Percentiles rank a stretch among this genome's conserved stretches.
These are phyloP conservation scores for Zea mays DNA, from an alignment of 176 grass and related monocot genomes.

Conservation along the genomic window DNA sequence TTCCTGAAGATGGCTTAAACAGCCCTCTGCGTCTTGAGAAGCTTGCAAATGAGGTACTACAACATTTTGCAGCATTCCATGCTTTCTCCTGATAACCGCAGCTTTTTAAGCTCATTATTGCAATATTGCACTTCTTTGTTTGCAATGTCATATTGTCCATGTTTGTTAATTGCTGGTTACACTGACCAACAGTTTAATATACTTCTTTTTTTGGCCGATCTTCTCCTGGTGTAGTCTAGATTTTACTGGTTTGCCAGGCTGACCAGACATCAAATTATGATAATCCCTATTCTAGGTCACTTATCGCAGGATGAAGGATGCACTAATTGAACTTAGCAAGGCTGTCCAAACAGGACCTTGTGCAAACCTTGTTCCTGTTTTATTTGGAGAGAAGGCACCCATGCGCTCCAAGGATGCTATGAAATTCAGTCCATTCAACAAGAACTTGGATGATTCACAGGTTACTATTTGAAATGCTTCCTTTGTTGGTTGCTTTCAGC, in stretches of 20 bases:
- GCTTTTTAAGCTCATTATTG: background rate
- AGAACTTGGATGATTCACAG: conserved; percentile 94
- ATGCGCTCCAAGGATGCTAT: conserved; percentile 53
- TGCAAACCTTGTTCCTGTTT: conserved; percentile 81
- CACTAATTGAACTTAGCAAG: conserved; percentile 82
- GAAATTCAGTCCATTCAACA: conserved; percentile 89
- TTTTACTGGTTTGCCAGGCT: conserved; percentile 14
- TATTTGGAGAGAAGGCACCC: conserved; percentile 86
- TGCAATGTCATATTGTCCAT: background rate
- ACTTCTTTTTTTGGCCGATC: background rate
- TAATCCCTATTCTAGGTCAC: conserved; percentile 73
- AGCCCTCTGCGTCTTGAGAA: conserved; percentile 89
- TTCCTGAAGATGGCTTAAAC: conserved; percentile 98
- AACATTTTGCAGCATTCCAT: conserved; percentile 4
- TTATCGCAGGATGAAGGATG: conserved; percentile 93
- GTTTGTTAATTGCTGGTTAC: background rate
- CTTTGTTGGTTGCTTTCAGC: conserved; percentile 16
- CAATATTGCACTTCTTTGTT: background rate
- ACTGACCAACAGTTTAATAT: conserved; percentile 3
- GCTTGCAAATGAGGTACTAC: conserved; percentile 90
- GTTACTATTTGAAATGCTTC: conserved; percentile 40
- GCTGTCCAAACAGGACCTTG: conserved; percentile 72
- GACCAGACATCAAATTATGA: conserved; percentile 24
- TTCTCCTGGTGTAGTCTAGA: conserved; percentile 2
- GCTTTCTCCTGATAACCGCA: background rate